A percentile compares a stretch with the other conserved stretches of the same genome.
Evolutionary conservation across 768 basidiomycete species (phyloP).

Genomic region (Favolaschia claudopus): DNA sequence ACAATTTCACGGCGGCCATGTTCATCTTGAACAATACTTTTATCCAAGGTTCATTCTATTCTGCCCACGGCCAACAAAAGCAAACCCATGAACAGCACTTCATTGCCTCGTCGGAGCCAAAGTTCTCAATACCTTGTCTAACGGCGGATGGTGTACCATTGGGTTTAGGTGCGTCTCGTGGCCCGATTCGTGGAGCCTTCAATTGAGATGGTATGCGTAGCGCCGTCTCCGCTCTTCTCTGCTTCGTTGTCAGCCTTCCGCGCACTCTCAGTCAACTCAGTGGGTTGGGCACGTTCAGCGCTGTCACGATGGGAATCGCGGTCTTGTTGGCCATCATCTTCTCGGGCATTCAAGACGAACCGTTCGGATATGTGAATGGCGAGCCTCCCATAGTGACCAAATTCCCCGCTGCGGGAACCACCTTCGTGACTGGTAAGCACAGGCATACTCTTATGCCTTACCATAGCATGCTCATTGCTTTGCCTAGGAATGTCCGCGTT

Average conservation of each 20-base stretch:
- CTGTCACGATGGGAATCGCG: slow-evolving; percentile 55
- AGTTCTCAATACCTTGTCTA: slow-evolving; percentile 51
- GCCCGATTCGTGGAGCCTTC: background rate
- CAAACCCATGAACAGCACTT: slow-evolving; percentile 36
- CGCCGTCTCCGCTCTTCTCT: slow-evolving; percentile 42
- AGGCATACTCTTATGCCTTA: background rate
- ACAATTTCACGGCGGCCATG: slow-evolving; percentile 57
- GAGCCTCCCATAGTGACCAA: slow-evolving; percentile 45
- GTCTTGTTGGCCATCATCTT: slow-evolving; percentile 51
- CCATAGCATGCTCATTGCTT: background rate
- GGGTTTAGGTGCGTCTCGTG: slow-evolving; percentile 36
- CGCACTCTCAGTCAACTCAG: slow-evolving; percentile 51
- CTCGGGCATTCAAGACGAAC: slow-evolving; percentile 47
- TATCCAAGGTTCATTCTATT: slow-evolving; percentile 47
- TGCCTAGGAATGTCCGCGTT: slow-evolving; percentile 54
- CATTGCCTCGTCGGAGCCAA: slow-evolving; percentile 54
- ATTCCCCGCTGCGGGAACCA: slow-evolving; percentile 44
- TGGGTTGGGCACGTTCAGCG: slow-evolving; percentile 46
- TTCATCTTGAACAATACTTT: slow-evolving; percentile 64
- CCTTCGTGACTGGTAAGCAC: slow-evolving; percentile 43
- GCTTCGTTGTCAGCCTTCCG: slow-evolving; percentile 51
- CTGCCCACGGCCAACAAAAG: background rate
- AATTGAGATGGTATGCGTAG: background rate
- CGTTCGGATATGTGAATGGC: slow-evolving; percentile 47
- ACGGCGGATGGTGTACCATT: slow-evolving; percentile 49